A percentile compares a stretch with the other conserved stretches of the same genome.
phyloP scores from a whole-genome alignment of 73 alveolate species.

The Paramecium tetraurelia region DNA sequence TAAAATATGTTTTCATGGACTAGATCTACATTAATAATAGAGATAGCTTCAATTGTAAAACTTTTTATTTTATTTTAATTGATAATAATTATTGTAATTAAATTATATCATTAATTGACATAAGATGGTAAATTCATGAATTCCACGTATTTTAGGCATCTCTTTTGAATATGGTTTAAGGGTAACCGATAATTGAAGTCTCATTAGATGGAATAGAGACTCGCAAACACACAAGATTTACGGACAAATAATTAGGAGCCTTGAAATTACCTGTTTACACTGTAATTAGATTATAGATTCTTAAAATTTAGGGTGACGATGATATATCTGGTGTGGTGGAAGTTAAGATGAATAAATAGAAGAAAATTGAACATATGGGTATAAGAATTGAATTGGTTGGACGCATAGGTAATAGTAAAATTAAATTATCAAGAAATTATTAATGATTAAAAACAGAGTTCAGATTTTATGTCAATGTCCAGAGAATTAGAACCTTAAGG shows the following conservation, averaged over 20 bases:
- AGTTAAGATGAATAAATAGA: constrained; percentile 45
- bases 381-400: constrained; percentile 59
- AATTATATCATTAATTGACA: neutral
- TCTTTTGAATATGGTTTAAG: constrained; percentile 38
- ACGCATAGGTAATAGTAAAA: constrained; percentile 46
- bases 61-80: neutral
- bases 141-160: neutral
- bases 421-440: constrained; percentile 25
- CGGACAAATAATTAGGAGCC: constrained; percentile 37
- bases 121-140: neutral
- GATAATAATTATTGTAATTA: neutral
- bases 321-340: constrained; percentile 57
- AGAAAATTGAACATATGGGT: constrained; percentile 58
- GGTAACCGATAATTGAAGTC: constrained; percentile 34
- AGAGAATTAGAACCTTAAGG: constrained; percentile 66
- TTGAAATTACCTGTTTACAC: constrained; percentile 52
- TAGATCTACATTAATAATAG: neutral
- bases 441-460: constrained; percentile 52
- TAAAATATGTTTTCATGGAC: neutral
- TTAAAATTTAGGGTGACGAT: constrained; percentile 55
- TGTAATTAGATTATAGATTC: neutral
- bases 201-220: constrained; percentile 63
- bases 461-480: constrained; percentile 62
- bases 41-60: neutral
- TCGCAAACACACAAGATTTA: constrained; percentile 50